Evolutionary conservation across 2,329 filamentous ascomycete species (phyloP).

Genomic region (Epichloe brachyelytri): DNA sequence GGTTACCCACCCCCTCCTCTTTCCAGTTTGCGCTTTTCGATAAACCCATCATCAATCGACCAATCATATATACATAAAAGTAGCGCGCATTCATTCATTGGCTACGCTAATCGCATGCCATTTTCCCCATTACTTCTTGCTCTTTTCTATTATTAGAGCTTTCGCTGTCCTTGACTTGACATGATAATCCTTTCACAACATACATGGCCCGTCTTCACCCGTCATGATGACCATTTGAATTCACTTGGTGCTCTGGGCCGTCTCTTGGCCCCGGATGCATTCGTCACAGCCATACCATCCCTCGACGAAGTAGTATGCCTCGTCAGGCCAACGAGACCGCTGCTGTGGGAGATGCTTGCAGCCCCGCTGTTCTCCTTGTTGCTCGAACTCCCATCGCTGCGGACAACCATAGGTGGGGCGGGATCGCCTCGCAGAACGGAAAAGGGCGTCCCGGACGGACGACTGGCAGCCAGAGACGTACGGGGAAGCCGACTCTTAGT

Average conservation of each 20-base stretch:
- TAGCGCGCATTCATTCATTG: neutral
- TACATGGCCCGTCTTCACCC: constrained; percentile 2
- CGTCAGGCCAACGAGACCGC: neutral
- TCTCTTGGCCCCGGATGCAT: constrained; percentile 12
- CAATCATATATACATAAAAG: neutral
- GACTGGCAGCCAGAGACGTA: constrained; percentile 21
- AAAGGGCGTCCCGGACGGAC: constrained; percentile 10
- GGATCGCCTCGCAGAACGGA: constrained; percentile 8
- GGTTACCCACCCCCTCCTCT: too few relatives aligned
- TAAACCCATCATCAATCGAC: too few relatives aligned
- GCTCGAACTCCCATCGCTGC: constrained; percentile 27
- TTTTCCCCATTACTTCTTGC: neutral
- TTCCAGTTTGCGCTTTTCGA: too few relatives aligned
- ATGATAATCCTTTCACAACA: neutral
- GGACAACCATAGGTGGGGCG: constrained; percentile 18
- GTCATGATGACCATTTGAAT: constrained; percentile 13
- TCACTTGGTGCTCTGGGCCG: constrained; percentile 15
- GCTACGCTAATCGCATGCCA: too few relatives aligned
- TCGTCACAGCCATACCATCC: constrained; percentile 4
- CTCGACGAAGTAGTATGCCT: neutral
- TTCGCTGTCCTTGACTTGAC: neutral
- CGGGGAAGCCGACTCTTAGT: constrained; percentile 28
- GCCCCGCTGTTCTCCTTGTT: constrained; percentile 23
- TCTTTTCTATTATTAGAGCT: neutral
- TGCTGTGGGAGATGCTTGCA: neutral